A percentile compares a stretch with the other conserved stretches of the same genome.
These are phyloP conservation scores for Kwoniella europaea DNA, from an alignment of 768 basidiomycete species.

Conservation along the genomic window DNA sequence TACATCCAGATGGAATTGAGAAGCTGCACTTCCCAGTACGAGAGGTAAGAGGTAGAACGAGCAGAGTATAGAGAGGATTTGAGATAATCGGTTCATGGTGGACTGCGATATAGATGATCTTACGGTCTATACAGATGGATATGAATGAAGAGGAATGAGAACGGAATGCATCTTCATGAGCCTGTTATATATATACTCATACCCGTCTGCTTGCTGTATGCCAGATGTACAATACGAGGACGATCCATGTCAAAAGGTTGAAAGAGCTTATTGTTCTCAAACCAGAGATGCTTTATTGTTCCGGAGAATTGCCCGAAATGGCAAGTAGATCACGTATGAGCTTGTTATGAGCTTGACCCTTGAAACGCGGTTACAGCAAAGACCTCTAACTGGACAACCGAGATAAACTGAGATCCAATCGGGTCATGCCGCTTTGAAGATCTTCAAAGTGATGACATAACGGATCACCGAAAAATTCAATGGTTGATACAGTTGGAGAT, in stretches of 20 bases:
- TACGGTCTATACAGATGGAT: not conserved
- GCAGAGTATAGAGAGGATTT: not conserved
- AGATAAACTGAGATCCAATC: not conserved
- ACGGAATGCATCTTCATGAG: not conserved
- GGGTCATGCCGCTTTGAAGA: not conserved
- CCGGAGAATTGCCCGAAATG: not conserved
- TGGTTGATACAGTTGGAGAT: not conserved
- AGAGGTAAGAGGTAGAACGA: constrained; percentile 9
- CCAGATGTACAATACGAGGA: not conserved
- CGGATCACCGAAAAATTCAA: not conserved
- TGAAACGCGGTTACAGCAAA: not conserved
- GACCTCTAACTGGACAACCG: not conserved
- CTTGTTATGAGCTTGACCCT: no score
- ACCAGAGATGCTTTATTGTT: constrained; percentile 1
- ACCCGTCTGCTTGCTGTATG: not conserved
- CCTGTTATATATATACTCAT: not conserved
- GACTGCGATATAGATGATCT: not conserved
- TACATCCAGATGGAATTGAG: constrained; percentile 18
- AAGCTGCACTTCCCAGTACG: constrained; percentile 12
- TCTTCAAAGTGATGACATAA: not conserved
- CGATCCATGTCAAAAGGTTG: not conserved
- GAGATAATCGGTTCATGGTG: not conserved
- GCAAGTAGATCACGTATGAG: not conserved
- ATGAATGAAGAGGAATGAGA: not conserved
- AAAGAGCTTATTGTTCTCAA: constrained; percentile 10